Evolutionary conservation across 2,329 filamentous ascomycete species (phyloP).

Genomic region (Westerdykella aurantiaca): DNA sequence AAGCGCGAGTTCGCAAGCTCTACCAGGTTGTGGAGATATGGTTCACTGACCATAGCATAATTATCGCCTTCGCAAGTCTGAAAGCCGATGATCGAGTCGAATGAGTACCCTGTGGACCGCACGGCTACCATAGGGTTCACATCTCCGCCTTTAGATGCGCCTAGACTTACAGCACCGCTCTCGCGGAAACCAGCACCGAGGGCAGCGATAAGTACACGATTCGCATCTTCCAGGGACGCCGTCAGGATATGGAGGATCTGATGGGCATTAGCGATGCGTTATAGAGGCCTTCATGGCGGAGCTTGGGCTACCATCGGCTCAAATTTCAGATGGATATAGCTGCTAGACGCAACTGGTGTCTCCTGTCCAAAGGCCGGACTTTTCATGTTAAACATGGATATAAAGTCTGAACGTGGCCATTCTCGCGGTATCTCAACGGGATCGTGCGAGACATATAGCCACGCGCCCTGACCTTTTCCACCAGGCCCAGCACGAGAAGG

Average conservation of each 20-base stretch:
- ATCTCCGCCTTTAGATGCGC: slow-evolving; percentile 32
- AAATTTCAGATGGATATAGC: slow-evolving; percentile 77
- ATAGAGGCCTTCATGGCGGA: slow-evolving; percentile 1
- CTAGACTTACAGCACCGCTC: slow-evolving; percentile 71
- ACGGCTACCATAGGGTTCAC: slow-evolving; percentile 74
- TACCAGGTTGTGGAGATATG: slow-evolving; percentile 63
- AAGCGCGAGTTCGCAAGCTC: slow-evolving; percentile 70
- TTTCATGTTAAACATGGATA: slow-evolving; percentile 38
- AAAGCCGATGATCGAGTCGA: slow-evolving; percentile 74
- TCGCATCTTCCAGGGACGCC: slow-evolving; percentile 67
- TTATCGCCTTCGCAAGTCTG: slow-evolving; percentile 34
- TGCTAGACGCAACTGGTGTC: slow-evolving; percentile 23
- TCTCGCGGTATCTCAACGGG: slow-evolving; percentile 44
- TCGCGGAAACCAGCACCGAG: slow-evolving; percentile 82
- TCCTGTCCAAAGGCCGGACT: background rate
- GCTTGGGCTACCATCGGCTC: slow-evolving; percentile 73
- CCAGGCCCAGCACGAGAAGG: slow-evolving; percentile 56
- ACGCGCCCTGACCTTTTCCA: slow-evolving; percentile 75
- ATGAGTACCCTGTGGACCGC: slow-evolving; percentile 71
- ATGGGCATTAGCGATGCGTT: slow-evolving; percentile 15
- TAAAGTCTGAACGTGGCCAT: slow-evolving; percentile 9
- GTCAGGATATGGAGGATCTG: slow-evolving; percentile 87
- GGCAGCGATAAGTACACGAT: slow-evolving; percentile 68
- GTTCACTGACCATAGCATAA: slow-evolving; percentile 53
- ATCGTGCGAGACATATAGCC: slow-evolving; percentile 86